Evolutionary conservation across 192 early-diverging fungal genomes (phyloP).

Genomic region (Rhizophagus prolifer): DNA sequence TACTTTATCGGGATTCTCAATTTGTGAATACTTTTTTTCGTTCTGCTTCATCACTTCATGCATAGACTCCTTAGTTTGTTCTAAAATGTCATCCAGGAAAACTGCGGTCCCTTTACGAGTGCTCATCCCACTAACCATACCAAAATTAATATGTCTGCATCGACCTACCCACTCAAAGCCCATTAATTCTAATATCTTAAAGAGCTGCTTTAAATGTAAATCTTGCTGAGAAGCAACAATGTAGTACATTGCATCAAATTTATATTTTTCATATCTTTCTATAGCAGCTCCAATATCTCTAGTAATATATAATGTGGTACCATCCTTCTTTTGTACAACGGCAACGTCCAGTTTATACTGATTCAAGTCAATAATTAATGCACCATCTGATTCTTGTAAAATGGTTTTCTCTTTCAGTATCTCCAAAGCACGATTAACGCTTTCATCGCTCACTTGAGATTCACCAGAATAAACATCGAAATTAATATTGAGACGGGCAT

Average conservation of each 20-base stretch:
- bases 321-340: conserved; percentile 87
- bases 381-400: conserved; percentile 76
- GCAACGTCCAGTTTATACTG: conserved; percentile 80
- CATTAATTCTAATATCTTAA: conserved; percentile 86
- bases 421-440: conserved; percentile 66
- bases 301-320: conserved; percentile 90
- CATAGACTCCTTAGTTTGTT: conserved; percentile 84
- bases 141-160: conserved; percentile 91
- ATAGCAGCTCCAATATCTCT: conserved; percentile 96
- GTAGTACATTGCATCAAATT: conserved; percentile 93
- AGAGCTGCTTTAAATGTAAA: conserved; percentile 90
- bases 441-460: conserved; percentile 75
- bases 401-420: conserved; percentile 74
- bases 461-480: conserved; percentile 97
- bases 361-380: conserved; percentile 82
- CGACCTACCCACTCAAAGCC: conserved; percentile 78
- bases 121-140: conserved; percentile 92
- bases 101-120: conserved; percentile 95
- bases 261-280: conserved; percentile 81
- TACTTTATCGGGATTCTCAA: conserved; percentile 75
- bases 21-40: conserved; percentile 80
- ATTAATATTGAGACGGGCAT: conserved; percentile 84
- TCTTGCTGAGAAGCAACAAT: conserved; percentile 89
- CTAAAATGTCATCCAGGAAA: conserved; percentile 93
- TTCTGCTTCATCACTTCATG: conserved; percentile 90